Base-by-base conservation (phyloP, 1,284 basidiomycete genomes). In the Grifola frondosa region DNA sequence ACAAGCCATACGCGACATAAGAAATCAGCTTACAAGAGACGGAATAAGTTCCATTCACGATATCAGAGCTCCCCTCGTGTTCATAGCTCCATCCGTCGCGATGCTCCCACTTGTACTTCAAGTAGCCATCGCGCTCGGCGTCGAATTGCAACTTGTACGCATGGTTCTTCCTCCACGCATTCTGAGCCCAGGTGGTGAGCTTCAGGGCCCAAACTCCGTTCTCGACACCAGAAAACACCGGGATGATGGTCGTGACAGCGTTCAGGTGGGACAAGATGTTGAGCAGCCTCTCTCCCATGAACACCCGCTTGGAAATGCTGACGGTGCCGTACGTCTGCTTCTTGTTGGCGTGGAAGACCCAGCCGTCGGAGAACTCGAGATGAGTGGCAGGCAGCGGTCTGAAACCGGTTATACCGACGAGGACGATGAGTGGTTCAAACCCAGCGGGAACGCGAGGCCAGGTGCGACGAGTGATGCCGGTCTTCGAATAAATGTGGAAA, bases 241-340 rank as follows among this genome's bases (percentile, higher is more conserved):
- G 60, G 11, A 66, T 54, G 38, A 66, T 48, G n/a, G 65, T 65
- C 7, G 63, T 66, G 29, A 52, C 44, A 2, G 52, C 53, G 45
- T 66, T 66, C 49, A 66, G 41, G 23, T 45, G 44, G 15, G 58
- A 45, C 16, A 66, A 56, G n/a, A 57, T 44, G 15, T 33, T 34
- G 22, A 65, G 53, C 5, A 66, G 52, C 37, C 56, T 54, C 28
- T 56, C 52, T 28, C 65, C 58, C 34, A 65, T 57, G 59, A 66
- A 66, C 26, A 53, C 44, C 8, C 49, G 40, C 21, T 52, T 54
- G 12, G 62, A 54, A 23, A 65, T 53, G 49, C 50, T 52, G 43
- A 65, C 50, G 2, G 60, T 63, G 24, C 63, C 63, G 40, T 58
- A 54, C n/a, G 63, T 60, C 32, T 58, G 48, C 23, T 40, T 46